Evolutionary conservation across 352 stramenopile species (phyloP).

Genomic region (Phytophthora ramorum): DNA sequence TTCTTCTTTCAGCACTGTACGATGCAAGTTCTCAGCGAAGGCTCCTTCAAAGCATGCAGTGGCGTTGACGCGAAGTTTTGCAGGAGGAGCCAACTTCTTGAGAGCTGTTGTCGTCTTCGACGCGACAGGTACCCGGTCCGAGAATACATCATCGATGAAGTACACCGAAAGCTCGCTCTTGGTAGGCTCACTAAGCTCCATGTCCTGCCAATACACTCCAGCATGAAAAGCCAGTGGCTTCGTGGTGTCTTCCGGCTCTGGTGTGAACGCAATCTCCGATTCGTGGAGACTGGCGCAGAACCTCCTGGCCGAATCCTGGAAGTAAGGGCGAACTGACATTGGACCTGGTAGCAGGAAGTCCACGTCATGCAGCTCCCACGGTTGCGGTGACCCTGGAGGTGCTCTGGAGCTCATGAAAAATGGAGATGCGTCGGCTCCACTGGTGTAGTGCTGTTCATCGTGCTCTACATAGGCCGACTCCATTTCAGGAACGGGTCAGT

Average conservation of each 20-base stretch:
- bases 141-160: slow-evolving; percentile 25
- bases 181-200: slow-evolving; percentile 12
- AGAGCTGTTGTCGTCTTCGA: neutral
- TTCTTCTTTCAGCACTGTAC: slow-evolving; percentile 19
- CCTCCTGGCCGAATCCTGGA: slow-evolving; percentile 16
- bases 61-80: slow-evolving; percentile 24
- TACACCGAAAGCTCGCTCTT: slow-evolving; percentile 23
- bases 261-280: slow-evolving; percentile 6
- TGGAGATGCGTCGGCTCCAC: slow-evolving; percentile 42
- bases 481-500: slow-evolving; percentile 18
- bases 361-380: slow-evolving; percentile 41
- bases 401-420: slow-evolving; percentile 42
- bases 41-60: slow-evolving; percentile 3
- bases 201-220: slow-evolving; percentile 26
- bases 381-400: slow-evolving; percentile 15
- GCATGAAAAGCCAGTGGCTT: slow-evolving; percentile 16
- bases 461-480: slow-evolving; percentile 49
- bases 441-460: slow-evolving; percentile 33
- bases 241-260: slow-evolving; percentile 18
- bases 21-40: neutral
- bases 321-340: slow-evolving; percentile 1
- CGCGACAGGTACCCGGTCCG: neutral
- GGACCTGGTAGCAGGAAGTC: slow-evolving; percentile 42
- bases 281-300: slow-evolving; percentile 16
- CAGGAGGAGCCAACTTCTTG: slow-evolving; percentile 1